These are phyloP conservation scores for Quercus tomentella DNA, from an alignment of 331 rosid species.

Conservation along the genomic window DNA sequence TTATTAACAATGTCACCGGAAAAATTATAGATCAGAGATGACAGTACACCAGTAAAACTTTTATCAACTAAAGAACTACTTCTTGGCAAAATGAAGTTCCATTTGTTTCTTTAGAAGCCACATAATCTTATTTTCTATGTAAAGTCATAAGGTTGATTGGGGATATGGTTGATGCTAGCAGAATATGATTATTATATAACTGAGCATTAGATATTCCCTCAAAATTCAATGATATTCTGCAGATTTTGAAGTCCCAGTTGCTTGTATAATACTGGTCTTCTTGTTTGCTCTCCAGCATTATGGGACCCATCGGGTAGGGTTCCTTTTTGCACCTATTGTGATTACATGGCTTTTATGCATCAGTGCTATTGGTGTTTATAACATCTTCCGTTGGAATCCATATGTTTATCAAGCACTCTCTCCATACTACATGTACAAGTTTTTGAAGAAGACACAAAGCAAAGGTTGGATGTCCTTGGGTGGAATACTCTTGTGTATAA, in stretches of 20 bases:
- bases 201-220: slow-evolving; percentile 4
- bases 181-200: background rate
- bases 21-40: background rate
- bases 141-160: background rate
- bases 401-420: slow-evolving; percentile 88
- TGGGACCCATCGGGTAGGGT: slow-evolving; percentile 84
- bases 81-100: background rate
- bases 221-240: slow-evolving; percentile 28
- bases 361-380: slow-evolving; percentile 82
- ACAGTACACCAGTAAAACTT: background rate
- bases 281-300: slow-evolving; percentile 90
- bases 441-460: slow-evolving; percentile 71
- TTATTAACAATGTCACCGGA: background rate
- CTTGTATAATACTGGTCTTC: slow-evolving; percentile 72
- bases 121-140: background rate
- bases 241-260: slow-evolving; percentile 92
- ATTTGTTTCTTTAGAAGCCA: background rate
- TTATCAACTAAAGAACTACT: background rate
- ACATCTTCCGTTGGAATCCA: slow-evolving; percentile 88
- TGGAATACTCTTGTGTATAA: slow-evolving; percentile 82
- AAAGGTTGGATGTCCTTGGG: slow-evolving; percentile 98
- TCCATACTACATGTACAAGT: slow-evolving; percentile 90
- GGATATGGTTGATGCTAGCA: background rate
- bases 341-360: slow-evolving; percentile 88
- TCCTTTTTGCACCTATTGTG: slow-evolving; percentile 89